A percentile compares a stretch with the other conserved stretches of the same genome.
Evolutionary conservation across 164 flowering plant species (phyloP).

Genomic region (Protea cynaroides): DNA sequence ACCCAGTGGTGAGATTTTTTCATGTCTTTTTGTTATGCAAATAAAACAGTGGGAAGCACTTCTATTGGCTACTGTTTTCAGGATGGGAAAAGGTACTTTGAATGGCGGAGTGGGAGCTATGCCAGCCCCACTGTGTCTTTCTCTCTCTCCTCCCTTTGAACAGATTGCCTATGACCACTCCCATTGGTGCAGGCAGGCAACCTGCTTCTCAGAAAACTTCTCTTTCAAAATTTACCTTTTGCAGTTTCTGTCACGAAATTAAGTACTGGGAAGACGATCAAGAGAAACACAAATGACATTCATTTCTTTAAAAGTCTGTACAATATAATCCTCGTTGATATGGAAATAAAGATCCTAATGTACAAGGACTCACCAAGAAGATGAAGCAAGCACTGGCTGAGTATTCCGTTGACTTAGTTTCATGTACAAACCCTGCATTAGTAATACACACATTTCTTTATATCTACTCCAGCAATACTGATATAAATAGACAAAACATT

Average conservation of each 20-base stretch:
- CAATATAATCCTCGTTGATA: neutral
- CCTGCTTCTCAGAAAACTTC: too few relatives aligned
- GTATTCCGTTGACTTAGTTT: conserved; percentile 43
- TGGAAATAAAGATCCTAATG: neutral
- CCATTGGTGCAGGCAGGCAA: too few relatives aligned
- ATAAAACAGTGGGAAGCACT: neutral
- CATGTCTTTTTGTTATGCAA: neutral
- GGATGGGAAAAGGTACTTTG: neutral
- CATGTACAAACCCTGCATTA: conserved; percentile 83
- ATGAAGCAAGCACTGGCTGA: conserved; percentile 20
- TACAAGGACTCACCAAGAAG: conserved; percentile 29
- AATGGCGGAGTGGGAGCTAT: neutral
- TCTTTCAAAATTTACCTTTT: too few relatives aligned
- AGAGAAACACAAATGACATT: neutral
- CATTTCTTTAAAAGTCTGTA: neutral
- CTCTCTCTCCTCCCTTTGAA: neutral
- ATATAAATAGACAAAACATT: neutral
- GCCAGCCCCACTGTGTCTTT: too few relatives aligned
- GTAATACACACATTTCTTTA: neutral
- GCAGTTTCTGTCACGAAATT: too few relatives aligned
- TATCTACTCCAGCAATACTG: neutral
- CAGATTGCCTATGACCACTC: neutral
- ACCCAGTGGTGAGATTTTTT: too few relatives aligned
- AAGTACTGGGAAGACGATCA: neutral
- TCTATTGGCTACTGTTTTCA: neutral